Evolutionary conservation across 768 basidiomycete species (phyloP).

Genomic region (Suillus alpinus): DNA sequence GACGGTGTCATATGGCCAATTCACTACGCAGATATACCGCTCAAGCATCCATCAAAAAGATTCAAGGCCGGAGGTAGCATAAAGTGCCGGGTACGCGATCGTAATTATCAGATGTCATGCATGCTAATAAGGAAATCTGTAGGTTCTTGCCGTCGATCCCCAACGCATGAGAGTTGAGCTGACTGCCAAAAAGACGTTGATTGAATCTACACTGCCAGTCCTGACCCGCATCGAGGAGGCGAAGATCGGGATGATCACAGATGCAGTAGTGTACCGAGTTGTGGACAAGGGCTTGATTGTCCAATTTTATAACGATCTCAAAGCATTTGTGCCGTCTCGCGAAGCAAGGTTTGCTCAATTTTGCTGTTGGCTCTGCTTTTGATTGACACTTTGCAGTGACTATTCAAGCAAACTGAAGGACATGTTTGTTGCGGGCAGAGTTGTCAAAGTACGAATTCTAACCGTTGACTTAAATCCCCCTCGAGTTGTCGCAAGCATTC

Average conservation of each 20-base stretch:
- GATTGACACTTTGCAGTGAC: background rate
- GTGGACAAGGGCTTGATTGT: conserved; percentile 77
- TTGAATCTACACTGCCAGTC: conserved; percentile 77
- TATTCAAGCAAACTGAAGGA: conserved; percentile 72
- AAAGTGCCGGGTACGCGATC: conserved; percentile 72
- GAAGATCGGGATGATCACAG: conserved; percentile 64
- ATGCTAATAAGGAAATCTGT: background rate
- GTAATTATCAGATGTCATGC: conserved; percentile 32
- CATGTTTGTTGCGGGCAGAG: conserved; percentile 75
- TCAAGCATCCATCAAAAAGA: conserved; percentile 77
- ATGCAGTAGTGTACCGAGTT: conserved; percentile 84
- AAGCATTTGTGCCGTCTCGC: conserved; percentile 73
- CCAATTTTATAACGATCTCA: conserved; percentile 88
- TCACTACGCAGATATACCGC: conserved; percentile 90
- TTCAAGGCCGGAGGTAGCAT: conserved; percentile 71
- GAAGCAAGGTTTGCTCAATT: conserved; percentile 69
- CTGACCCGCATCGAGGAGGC: conserved; percentile 65
- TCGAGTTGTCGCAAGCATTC: conserved; percentile 82
- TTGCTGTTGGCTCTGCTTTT: background rate
- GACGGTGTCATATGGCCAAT: conserved; percentile 94
- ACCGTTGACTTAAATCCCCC: conserved; percentile 53
- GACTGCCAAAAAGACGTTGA: conserved; percentile 87
- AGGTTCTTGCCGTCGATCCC: conserved; percentile 76
- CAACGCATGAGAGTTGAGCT: conserved; percentile 78
- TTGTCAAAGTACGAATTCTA: conserved; percentile 80